phyloP scores from a whole-genome alignment of 192 early-diverging fungal genomes.

The Linnemannia elongata region DNA sequence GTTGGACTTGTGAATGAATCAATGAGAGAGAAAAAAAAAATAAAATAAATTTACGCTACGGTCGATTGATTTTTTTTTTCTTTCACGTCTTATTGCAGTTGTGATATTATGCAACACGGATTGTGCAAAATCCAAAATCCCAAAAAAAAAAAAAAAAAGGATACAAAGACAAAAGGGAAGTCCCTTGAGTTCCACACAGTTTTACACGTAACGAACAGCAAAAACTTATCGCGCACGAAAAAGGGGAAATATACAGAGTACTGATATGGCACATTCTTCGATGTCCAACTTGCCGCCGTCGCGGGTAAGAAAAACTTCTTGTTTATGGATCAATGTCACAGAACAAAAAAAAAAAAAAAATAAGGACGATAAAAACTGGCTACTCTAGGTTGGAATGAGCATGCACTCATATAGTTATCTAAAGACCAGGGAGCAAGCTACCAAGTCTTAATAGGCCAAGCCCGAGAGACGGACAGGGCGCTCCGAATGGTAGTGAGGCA shows the following conservation, averaged over 20 bases:
- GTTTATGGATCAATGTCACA: background rate
- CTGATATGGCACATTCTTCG: background rate
- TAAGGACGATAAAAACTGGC: background rate
- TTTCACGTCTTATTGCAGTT: too few relatives aligned
- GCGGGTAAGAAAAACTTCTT: background rate
- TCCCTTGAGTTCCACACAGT: too few relatives aligned
- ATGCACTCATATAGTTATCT: background rate
- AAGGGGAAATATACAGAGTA: background rate
- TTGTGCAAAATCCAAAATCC: too few relatives aligned
- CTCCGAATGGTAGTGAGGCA: constrained; percentile 39
- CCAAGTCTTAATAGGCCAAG: constrained; percentile 25
- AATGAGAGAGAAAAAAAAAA: too few relatives aligned
- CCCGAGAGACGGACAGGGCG: constrained; percentile 23
- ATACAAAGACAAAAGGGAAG: too few relatives aligned
- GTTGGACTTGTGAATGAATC: background rate
- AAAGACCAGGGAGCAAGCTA: background rate
- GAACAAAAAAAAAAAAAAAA: background rate
- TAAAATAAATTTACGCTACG: too few relatives aligned
- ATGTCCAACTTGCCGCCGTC: background rate
- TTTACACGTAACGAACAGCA: too few relatives aligned
- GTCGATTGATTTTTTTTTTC: too few relatives aligned
- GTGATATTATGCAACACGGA: too few relatives aligned
- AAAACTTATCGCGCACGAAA: too few relatives aligned
- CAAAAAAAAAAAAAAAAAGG: too few relatives aligned
- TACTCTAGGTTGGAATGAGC: background rate